Evolutionary conservation across 1,139 yeast species (phyloP).

Genomic region (Wickerhamomyces sp.): DNA sequence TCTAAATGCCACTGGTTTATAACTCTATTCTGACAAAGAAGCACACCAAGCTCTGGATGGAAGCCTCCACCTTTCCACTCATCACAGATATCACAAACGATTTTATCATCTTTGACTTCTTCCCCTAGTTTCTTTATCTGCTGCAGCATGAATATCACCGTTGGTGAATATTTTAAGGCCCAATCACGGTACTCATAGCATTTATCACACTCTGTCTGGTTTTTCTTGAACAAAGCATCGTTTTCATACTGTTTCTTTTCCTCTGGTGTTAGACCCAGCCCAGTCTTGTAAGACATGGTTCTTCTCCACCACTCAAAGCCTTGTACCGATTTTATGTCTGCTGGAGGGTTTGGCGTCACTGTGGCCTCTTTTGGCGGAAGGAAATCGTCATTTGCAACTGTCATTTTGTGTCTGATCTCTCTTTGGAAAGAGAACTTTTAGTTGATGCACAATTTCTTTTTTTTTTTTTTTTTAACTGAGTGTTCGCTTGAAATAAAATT

Average conservation of each 20-base stretch:
- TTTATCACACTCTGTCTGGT: slow-evolving; percentile 53
- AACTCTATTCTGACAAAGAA: slow-evolving; percentile 82
- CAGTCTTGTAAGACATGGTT: slow-evolving; percentile 67
- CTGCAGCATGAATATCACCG: slow-evolving; percentile 83
- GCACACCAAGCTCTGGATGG: slow-evolving; percentile 82
- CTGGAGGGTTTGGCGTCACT: slow-evolving; percentile 7
- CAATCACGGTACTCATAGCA: slow-evolving; percentile 78
- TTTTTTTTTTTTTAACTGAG: too few relatives aligned
- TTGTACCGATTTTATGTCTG: slow-evolving; percentile 9
- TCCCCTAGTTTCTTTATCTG: slow-evolving; percentile 68
- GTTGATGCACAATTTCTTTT: too few relatives aligned
- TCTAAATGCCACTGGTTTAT: slow-evolving; percentile 79
- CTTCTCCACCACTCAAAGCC: slow-evolving; percentile 86
- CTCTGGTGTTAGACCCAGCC: slow-evolving; percentile 53
- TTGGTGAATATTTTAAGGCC: slow-evolving; percentile 78
- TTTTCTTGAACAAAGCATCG: slow-evolving; percentile 41
- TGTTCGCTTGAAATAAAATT: too few relatives aligned
- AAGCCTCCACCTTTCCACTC: slow-evolving; percentile 90
- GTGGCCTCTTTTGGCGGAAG: slow-evolving; percentile 6
- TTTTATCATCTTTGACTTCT: slow-evolving; percentile 41
- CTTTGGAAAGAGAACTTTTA: too few relatives aligned
- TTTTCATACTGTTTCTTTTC: slow-evolving; percentile 57
- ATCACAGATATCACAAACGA: slow-evolving; percentile 81
- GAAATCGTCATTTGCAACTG: not conserved
- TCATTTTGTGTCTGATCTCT: too few relatives aligned